A percentile compares a stretch with the other conserved stretches of the same genome.
Conservation (phyloP, 805 yeast genomes). For the Myxozyma udenii region DNA sequence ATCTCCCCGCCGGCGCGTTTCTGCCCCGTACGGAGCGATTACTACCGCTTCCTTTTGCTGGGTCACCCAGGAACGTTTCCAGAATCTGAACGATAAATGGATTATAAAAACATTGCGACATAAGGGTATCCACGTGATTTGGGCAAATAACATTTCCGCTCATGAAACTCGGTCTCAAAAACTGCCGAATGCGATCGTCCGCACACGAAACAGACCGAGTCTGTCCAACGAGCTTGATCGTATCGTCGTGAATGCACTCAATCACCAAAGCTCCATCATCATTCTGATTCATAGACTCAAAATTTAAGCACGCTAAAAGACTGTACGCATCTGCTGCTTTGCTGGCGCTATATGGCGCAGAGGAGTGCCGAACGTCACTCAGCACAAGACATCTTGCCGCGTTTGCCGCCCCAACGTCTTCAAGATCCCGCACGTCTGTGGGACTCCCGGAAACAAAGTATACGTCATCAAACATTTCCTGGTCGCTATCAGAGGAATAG, state of each 20-base stretch:
- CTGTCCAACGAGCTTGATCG: slow-evolving; percentile 15
- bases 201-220: slow-evolving; percentile 11
- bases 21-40: too few species aligned
- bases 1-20: background rate
- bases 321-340: slow-evolving; percentile 13
- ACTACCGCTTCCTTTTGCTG: too few species aligned
- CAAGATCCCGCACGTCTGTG: slow-evolving; percentile 13
- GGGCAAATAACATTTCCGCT: slow-evolving; percentile 17
- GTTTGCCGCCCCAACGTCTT: slow-evolving; percentile 5
- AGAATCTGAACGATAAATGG: slow-evolving; percentile 17
- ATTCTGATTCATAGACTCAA: slow-evolving; percentile 14
- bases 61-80: slow-evolving; percentile 3
- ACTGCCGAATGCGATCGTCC: slow-evolving; percentile 12
- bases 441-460: slow-evolving; percentile 12
- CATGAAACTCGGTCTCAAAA: slow-evolving; percentile 21
- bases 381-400: slow-evolving; percentile 14
- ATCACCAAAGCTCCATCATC: slow-evolving; percentile 9
- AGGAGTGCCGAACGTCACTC: slow-evolving; percentile 4
- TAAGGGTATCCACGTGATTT: slow-evolving; percentile 10
- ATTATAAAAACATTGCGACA: slow-evolving; percentile 17
- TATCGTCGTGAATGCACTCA: slow-evolving; percentile 15
- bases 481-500: background rate
- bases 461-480: slow-evolving; percentile 6
- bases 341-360: background rate
- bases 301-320: slow-evolving; percentile 7